phyloP scores from a whole-genome alignment of 345 rosid species.

The Linum tenue region DNA sequence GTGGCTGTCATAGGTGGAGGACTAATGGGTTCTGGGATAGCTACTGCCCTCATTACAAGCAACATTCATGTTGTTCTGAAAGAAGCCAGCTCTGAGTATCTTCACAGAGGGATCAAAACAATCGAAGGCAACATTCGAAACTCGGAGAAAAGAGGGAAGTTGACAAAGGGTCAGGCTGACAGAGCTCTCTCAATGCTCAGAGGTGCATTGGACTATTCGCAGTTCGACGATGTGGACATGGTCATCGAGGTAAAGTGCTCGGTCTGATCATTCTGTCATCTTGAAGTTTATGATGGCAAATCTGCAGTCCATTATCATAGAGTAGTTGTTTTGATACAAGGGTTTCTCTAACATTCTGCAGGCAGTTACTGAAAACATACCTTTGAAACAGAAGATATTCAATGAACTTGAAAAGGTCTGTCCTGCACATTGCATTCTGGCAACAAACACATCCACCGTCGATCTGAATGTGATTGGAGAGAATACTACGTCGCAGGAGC shows the following conservation, averaged over 20 bases:
- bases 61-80: slow-evolving; percentile 68
- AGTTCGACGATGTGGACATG: slow-evolving; percentile 84
- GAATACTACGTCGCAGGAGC: slow-evolving; percentile 68
- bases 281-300: neutral
- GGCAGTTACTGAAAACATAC: slow-evolving; percentile 81
- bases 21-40: slow-evolving; percentile 48
- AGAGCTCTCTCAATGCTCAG: slow-evolving; percentile 68
- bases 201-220: slow-evolving; percentile 70
- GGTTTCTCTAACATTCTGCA: slow-evolving; percentile 28
- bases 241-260: slow-evolving; percentile 67
- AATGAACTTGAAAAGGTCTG: slow-evolving; percentile 75
- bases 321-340: neutral
- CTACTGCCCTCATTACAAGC: slow-evolving; percentile 38
- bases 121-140: slow-evolving; percentile 71
- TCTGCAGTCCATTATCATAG: slow-evolving; percentile 4
- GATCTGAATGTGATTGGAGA: slow-evolving; percentile 72
- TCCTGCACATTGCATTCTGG: slow-evolving; percentile 81
- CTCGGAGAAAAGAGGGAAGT: slow-evolving; percentile 56
- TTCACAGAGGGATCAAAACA: slow-evolving; percentile 58
- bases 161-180: slow-evolving; percentile 57
- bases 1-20: slow-evolving; percentile 98
- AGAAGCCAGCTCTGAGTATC: slow-evolving; percentile 79
- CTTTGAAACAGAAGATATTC: slow-evolving; percentile 82
- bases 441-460: slow-evolving; percentile 82
- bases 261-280: neutral